Conservation (phyloP, 345 rosid genomes). For the Bruguiera sexangula region DNA sequence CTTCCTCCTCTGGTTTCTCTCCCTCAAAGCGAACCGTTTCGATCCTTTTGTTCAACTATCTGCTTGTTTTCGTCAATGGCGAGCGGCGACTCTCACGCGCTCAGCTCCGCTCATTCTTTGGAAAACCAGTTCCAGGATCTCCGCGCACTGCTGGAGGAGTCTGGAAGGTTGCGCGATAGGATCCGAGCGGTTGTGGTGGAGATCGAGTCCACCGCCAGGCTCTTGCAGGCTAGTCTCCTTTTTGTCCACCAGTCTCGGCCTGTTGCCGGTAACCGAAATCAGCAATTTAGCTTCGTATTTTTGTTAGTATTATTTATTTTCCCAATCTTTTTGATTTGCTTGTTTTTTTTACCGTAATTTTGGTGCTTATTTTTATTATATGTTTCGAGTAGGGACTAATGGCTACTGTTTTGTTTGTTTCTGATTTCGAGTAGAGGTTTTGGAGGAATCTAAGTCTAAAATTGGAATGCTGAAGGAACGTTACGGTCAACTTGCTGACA, state of each 20-base stretch:
- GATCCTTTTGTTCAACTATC: conserved; percentile 6
- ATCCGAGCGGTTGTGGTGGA: conserved; percentile 67
- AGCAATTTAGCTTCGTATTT: no score
- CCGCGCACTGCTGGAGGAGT: conserved; percentile 68
- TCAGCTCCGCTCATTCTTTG: conserved; percentile 30
- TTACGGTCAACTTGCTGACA: conserved; percentile 53
- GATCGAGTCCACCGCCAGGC: conserved; percentile 69
- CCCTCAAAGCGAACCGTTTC: neutral
- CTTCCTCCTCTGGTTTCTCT: neutral
- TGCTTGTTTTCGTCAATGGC: conserved; percentile 46
- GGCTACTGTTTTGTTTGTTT: neutral
- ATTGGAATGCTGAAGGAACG: conserved; percentile 53
- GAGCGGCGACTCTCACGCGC: conserved; percentile 33
- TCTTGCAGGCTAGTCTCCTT: conserved; percentile 72
- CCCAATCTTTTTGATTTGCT: neutral
- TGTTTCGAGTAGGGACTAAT: neutral
- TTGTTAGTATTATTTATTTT: no score
- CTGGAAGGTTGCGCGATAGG: conserved; percentile 65
- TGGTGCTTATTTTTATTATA: neutral
- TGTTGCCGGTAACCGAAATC: conserved; percentile 51
- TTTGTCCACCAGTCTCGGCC: conserved; percentile 88
- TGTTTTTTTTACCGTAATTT: neutral
- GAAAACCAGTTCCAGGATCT: conserved; percentile 80
- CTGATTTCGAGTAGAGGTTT: conserved; percentile 45
- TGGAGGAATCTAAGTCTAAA: conserved; percentile 61